Base-by-base conservation (phyloP, 495 filamentous ascomycete species). In the Viridothelium virens region DNA sequence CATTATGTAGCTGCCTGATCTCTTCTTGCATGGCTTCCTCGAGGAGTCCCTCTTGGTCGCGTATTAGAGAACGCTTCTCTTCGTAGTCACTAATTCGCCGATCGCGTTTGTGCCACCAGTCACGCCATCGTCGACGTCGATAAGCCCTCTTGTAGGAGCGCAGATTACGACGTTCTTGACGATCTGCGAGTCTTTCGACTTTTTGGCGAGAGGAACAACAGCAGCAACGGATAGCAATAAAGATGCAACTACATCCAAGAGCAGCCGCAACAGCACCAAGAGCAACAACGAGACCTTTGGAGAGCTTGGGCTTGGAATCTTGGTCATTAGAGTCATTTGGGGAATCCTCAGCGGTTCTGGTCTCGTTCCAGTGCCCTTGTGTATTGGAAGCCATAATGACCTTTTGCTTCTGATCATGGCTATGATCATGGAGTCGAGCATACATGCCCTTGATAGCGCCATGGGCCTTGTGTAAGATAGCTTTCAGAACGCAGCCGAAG, bases 11-110 rank as follows among this genome's bases (percentile, higher is more conserved):
- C 56, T 74, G 71, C 2, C 69, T 66, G 64, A 79, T 77, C 66
- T 79, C 77, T 12, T 73, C 76, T 64, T 78, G 77, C 77, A 79
- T 79, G 33, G 76, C 72, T 18, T 71, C 70, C 63, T 78, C 77
- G 11, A 79, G 69, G 62, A 76, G 68, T 44, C 63, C 66, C 56
- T 79, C 77, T 67, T 79, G 77, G 9, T 66, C 62, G 33, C 72
- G 63, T 62, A 79, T 75, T 34, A 79, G 69, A 11, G 67, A 62
- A 9, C 72, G 73, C 70, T 79, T 79, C 64, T 79, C 77, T 53
- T 79, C 77, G 66, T 77, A 78, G 68, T 79, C 76, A 2, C 65
- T 66, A 46, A 69, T 70, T 31, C 70, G 68, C 31, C 65, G 68
- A 48, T 67, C 65, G 44, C 34, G 41, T 48, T 63, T 25, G 65